Conservation (phyloP, 2,329 filamentous ascomycete species). For the Monosporascus ibericus region DNA sequence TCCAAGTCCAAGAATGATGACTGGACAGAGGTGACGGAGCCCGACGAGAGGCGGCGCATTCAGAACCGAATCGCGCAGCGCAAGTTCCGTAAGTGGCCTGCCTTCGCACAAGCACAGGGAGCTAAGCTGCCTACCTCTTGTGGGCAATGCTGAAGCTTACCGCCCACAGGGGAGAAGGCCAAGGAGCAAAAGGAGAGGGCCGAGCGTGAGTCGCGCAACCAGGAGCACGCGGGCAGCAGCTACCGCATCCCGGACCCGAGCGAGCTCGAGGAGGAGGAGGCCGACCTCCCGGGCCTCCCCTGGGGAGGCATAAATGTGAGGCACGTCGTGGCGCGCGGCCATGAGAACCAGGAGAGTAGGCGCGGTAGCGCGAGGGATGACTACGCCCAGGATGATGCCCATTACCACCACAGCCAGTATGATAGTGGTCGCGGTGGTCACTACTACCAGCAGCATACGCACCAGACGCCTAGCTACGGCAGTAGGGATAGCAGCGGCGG, state of each 20-base stretch:
- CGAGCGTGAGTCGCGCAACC: slow-evolving; percentile 58
- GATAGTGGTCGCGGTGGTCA: slow-evolving; percentile 2
- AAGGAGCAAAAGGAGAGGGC: slow-evolving; percentile 61
- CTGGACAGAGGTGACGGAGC: slow-evolving; percentile 65
- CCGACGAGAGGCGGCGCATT: slow-evolving; percentile 64
- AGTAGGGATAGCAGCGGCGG: slow-evolving; percentile 16
- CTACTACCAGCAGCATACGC: slow-evolving; percentile 21
- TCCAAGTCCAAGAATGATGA: slow-evolving; percentile 44
- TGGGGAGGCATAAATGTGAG: slow-evolving; percentile 66
- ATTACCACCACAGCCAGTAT: slow-evolving; percentile 15
- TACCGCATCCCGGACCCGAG: slow-evolving; percentile 56
- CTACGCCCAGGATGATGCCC: slow-evolving; percentile 11
- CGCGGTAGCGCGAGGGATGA: slow-evolving; percentile 27
- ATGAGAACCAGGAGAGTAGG: slow-evolving; percentile 40
- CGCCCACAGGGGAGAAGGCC: slow-evolving; percentile 57
- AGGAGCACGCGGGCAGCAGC: slow-evolving; percentile 55
- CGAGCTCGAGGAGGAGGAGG: slow-evolving; percentile 45
- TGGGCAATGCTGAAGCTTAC: too few species aligned
- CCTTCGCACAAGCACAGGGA: not conserved
- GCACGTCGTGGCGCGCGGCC: slow-evolving; percentile 44
- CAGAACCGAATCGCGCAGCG: slow-evolving; percentile 72
- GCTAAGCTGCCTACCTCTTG: slow-evolving; percentile 2
- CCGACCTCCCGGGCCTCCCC: slow-evolving; percentile 58
- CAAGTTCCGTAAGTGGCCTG: slow-evolving; percentile 58
- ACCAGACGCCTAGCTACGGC: slow-evolving; percentile 7